Evolutionary conservation across 305 asterid species (phyloP).

Genomic region (Caryopteris hybrid): DNA sequence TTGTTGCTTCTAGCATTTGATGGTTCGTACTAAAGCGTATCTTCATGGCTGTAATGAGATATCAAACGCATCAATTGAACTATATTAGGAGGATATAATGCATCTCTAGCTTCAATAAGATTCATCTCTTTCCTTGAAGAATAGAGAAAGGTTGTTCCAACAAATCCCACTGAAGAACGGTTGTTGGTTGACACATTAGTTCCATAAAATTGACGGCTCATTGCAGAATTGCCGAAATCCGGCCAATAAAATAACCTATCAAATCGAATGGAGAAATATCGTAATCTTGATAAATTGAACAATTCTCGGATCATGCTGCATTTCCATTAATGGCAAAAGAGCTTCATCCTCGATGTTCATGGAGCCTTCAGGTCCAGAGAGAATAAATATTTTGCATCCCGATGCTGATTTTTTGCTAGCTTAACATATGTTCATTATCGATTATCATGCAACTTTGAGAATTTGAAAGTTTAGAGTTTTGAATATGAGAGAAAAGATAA

Average conservation of each 20-base stretch:
- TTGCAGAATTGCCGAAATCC: conserved; percentile 18
- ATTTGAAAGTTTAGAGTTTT: no score
- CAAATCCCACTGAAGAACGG: conserved; percentile 32
- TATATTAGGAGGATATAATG: no score
- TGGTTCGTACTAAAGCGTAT: conserved; percentile 24
- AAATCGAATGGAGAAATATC: conserved; percentile 20
- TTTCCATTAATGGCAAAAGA: conserved; percentile 28
- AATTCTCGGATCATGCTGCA: conserved; percentile 31
- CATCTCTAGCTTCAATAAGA: conserved; percentile 27
- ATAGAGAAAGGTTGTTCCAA: conserved; percentile 20
- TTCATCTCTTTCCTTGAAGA: conserved; percentile 27
- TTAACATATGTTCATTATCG: no score
- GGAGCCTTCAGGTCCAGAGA: conserved; percentile 26
- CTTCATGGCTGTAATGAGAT: conserved; percentile 29
- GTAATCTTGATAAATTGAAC: conserved; percentile 28
- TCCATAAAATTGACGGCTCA: conserved; percentile 31
- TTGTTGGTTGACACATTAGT: conserved; percentile 17
- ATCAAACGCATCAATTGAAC: conserved; percentile 25
- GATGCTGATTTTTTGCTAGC: no score
- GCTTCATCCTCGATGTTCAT: conserved; percentile 28
- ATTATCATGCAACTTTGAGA: no score
- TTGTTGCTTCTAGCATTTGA: conserved; percentile 24
- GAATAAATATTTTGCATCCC: conserved; percentile 31
- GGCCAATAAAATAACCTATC: conserved; percentile 29
- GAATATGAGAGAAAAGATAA: no score